Evolutionary conservation across 192 early-diverging fungal species (phyloP).

Genomic region (Obelidium mucronatum): DNA sequence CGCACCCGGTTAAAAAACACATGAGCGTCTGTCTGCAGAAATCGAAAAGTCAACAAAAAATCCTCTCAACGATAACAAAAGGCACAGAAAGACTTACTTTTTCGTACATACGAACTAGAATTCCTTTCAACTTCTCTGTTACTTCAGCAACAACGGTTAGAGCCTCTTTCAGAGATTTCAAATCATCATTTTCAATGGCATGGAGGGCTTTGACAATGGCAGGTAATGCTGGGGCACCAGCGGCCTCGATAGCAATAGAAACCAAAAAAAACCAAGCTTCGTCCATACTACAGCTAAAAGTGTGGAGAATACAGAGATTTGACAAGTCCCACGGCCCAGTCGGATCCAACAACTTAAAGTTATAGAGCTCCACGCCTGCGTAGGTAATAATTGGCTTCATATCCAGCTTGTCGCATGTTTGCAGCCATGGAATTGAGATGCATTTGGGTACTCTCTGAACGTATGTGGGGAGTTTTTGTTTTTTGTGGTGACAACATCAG

Average conservation of each 20-base stretch:
- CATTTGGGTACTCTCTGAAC: constrained; percentile 72
- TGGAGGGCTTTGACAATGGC: constrained; percentile 75
- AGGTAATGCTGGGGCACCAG: constrained; percentile 71
- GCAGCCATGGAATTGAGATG: constrained; percentile 87
- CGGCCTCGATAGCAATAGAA: constrained; percentile 86
- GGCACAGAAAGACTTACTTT: constrained; percentile 51
- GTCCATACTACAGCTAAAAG: constrained; percentile 87
- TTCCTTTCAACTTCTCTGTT: constrained; percentile 41
- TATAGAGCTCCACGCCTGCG: constrained; percentile 87
- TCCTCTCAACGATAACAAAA: not conserved
- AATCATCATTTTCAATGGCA: constrained; percentile 62
- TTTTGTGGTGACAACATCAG: not conserved
- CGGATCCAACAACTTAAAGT: constrained; percentile 88
- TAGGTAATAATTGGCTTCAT: constrained; percentile 90
- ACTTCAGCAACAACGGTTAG: constrained; percentile 60
- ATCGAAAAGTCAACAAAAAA: not conserved
- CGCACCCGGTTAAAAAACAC: constrained; percentile 95
- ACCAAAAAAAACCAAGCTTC: constrained; percentile 98
- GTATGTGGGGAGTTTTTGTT: not conserved
- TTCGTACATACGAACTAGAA: constrained; percentile 78
- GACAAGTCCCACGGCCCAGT: constrained; percentile 76
- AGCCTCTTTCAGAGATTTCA: constrained; percentile 48
- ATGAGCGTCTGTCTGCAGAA: constrained; percentile 77
- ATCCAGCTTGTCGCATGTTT: constrained; percentile 74
- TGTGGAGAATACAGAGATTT: constrained; percentile 84